Percentiles rank a stretch among this genome's conserved stretches.
Conservation (phyloP, 2,329 filamentous ascomycete species). For the Periconia sp. region DNA sequence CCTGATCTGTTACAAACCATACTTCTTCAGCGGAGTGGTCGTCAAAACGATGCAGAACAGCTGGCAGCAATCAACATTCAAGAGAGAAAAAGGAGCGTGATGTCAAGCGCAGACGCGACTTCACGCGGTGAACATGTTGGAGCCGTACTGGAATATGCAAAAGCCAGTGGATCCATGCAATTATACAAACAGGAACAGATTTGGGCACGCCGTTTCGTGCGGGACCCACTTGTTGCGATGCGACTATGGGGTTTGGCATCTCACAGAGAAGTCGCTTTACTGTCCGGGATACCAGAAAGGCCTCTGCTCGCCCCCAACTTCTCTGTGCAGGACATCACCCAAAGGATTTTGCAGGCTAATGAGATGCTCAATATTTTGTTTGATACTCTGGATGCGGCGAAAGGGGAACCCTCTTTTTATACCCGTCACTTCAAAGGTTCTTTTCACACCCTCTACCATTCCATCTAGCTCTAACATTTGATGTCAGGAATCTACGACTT, state of each 20-base stretch:
- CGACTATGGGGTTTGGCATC: slow-evolving; percentile 19
- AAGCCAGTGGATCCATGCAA: slow-evolving; percentile 35
- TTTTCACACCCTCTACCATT: background rate
- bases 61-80: slow-evolving; percentile 16
- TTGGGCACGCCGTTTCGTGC: slow-evolving; percentile 43
- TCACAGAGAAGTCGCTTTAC: slow-evolving; percentile 7
- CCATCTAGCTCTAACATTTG: background rate
- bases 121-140: slow-evolving; percentile 31
- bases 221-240: slow-evolving; percentile 35
- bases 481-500: slow-evolving; percentile 18
- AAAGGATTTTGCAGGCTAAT: slow-evolving; percentile 29
- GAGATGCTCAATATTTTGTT: slow-evolving; percentile 27
- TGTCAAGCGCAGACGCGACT: slow-evolving; percentile 23
- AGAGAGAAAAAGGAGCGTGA: slow-evolving; percentile 22
- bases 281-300: slow-evolving; percentile 19
- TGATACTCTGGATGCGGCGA: slow-evolving; percentile 28
- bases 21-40: slow-evolving; percentile 12
- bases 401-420: slow-evolving; percentile 38
- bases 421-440: slow-evolving; percentile 20
- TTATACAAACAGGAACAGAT: slow-evolving; percentile 31
- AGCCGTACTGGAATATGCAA: slow-evolving; percentile 29
- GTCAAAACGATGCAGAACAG: slow-evolving; percentile 10
- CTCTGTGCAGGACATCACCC: slow-evolving; percentile 6
- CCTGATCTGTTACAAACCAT: slow-evolving; percentile 16
- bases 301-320: background rate